Evolutionary conservation across 306 rosid species (phyloP).

Genomic region (Purshia tridentata): DNA sequence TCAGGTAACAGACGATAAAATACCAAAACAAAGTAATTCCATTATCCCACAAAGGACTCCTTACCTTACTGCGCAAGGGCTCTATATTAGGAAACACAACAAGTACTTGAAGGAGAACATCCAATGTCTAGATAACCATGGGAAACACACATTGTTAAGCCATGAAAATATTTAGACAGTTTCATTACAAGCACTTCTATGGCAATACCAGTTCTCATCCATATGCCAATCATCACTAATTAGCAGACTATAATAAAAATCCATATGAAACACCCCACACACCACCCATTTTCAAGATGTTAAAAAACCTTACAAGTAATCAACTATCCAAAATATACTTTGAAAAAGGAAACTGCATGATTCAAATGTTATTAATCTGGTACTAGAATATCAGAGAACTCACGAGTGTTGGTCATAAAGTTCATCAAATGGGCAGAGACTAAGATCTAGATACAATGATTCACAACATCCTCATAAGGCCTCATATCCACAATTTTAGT

Average conservation of each 20-base stretch:
- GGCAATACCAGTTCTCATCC: slow-evolving; percentile 3
- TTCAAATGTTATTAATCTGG: background rate
- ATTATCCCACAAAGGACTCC: slow-evolving; percentile 14
- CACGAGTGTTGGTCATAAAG: background rate
- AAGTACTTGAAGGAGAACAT: slow-evolving; percentile 91
- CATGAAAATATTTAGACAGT: background rate
- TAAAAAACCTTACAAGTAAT: background rate
- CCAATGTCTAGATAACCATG: slow-evolving; percentile 59
- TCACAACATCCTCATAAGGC: background rate
- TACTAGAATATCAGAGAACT: background rate
- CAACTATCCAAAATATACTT: background rate
- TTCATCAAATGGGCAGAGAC: background rate
- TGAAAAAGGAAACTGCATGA: background rate
- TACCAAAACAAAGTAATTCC: slow-evolving; percentile 5
- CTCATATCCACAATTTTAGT: background rate
- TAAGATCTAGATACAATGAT: background rate
- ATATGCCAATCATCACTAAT: background rate
- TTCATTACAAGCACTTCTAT: slow-evolving; percentile 1
- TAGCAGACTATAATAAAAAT: background rate
- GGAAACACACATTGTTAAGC: background rate
- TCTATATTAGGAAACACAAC: slow-evolving; percentile 77
- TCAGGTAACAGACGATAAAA: slow-evolving; percentile 26
- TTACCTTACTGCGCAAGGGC: slow-evolving; percentile 70
- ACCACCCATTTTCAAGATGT: background rate
- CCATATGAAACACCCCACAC: background rate